Evolutionary conservation across 2,329 filamentous ascomycete species (phyloP), one percentile per base, ranked within the genome.

Genomic region (Onygena corvina): DNA sequence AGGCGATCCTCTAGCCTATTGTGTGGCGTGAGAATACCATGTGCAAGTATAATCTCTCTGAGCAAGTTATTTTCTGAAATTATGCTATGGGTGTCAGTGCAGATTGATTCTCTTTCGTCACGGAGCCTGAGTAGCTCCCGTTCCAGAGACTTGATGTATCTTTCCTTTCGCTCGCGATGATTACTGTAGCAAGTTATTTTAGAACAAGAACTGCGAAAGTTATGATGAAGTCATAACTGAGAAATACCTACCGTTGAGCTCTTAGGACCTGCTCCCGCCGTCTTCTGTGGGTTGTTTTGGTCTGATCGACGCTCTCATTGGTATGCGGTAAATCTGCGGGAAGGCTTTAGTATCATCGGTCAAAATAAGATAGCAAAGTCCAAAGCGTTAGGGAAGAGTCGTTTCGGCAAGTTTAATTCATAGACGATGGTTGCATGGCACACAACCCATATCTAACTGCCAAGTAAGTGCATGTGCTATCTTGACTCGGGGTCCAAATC

Each of bases 151-250:
- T 60, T 60, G 46, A 63, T 54, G 51, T 63, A 63, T 29, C 54
- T 57, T 42, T 61, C 60, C 54, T 59, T 63, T 35, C 60, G 54
- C 47, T 60, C 58, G 45, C 60, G 60, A 51, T 63, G 60, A 18
- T 59, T 60, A 29, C 60, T 63, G 45, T 44, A 36, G 29, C 9
- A 9, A 38, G 14, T 14, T 18, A 44, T 4, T 29, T 27, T 14
- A 16, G 20, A 44, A 27, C 29, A 27, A 31, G 36, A 16, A 20
- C 27, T 20, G 31, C 34, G 25, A 21, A 12, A 21, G 21, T 7
- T 29, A 23, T 48, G 20, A 33, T 5, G 9, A 44, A 36, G 18
- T 16, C 8, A n/a, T 47, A 21, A 33, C 16, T 38, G 46, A n/a
- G 18, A 48, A 14, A 31, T 34, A 50, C 52, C 53, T 50, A 59